Evolutionary conservation across 1,139 yeast genomes (phyloP).

Genomic region (Kluyveromyces sp.): DNA sequence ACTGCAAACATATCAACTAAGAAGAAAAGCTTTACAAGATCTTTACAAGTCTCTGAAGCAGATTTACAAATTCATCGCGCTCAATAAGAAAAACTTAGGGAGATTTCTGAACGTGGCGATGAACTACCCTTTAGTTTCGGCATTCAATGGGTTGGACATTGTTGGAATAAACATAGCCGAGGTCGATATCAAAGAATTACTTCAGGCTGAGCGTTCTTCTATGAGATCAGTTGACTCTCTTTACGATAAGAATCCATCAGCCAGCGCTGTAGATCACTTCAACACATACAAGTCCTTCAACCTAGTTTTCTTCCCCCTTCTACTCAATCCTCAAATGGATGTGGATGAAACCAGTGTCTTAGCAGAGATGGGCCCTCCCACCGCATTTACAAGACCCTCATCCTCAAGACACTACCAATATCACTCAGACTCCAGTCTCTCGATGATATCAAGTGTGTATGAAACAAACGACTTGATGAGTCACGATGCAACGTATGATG

Average conservation of each 20-base stretch:
- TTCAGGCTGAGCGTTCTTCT: background rate
- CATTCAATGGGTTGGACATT: constrained; percentile 6
- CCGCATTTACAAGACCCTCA: background rate
- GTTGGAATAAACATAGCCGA: constrained; percentile 1
- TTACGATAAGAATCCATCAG: background rate
- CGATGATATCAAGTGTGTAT: constrained; percentile 8
- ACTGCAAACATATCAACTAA: constrained; percentile 1
- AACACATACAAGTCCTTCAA: constrained; percentile 6
- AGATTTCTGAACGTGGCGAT: constrained; percentile 19
- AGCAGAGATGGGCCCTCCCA: constrained; percentile 4
- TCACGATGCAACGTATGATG: constrained; percentile 2
- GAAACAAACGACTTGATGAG: constrained; percentile 7
- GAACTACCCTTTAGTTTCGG: constrained; percentile 20
- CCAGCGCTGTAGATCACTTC: constrained; percentile 2
- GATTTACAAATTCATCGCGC: constrained; percentile 11
- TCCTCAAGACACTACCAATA: background rate
- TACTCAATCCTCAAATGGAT: constrained; percentile 11
- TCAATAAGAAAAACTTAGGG: constrained; percentile 15
- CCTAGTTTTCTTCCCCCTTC: constrained; percentile 13
- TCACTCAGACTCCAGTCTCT: constrained; percentile 6
- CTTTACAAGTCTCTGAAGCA: constrained; percentile 9
- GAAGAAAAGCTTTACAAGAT: background rate
- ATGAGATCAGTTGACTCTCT: constrained; percentile 5
- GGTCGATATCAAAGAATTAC: background rate
- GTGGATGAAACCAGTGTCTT: constrained; percentile 1